phyloP scores from a whole-genome alignment of 805 yeast genomes.

The Lipomyces kockii region DNA sequence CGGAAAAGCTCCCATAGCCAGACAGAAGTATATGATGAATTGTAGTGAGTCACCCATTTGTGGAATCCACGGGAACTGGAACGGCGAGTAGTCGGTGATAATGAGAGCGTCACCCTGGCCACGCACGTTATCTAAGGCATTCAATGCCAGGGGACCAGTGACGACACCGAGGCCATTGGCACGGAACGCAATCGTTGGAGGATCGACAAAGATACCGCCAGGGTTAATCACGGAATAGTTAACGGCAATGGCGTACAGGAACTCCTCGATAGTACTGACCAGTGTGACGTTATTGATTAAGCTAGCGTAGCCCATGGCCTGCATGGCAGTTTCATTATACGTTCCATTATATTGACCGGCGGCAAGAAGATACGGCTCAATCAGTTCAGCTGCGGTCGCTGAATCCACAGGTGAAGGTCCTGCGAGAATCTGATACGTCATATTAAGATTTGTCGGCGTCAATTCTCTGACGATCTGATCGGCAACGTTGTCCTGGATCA shows the following conservation, averaged over 20 bases:
- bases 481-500: slow-evolving; percentile 32
- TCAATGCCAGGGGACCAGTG: slow-evolving; percentile 41
- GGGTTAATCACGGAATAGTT: slow-evolving; percentile 42
- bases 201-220: slow-evolving; percentile 44
- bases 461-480: slow-evolving; percentile 33
- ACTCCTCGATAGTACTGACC: slow-evolving; percentile 38
- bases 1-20: slow-evolving; percentile 47
- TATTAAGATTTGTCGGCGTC: slow-evolving; percentile 15
- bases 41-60: slow-evolving; percentile 45
- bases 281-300: slow-evolving; percentile 26
- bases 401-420: slow-evolving; percentile 36
- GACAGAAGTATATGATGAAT: slow-evolving; percentile 45
- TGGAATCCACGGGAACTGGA: slow-evolving; percentile 44
- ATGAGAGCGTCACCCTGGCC: slow-evolving; percentile 41
- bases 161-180: slow-evolving; percentile 38
- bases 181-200: slow-evolving; percentile 41
- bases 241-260: slow-evolving; percentile 33
- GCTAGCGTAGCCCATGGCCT: slow-evolving; percentile 17
- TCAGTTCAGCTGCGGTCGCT: slow-evolving; percentile 28
- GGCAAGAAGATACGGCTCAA: slow-evolving; percentile 24
- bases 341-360: slow-evolving; percentile 25
- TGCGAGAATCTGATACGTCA: slow-evolving; percentile 23
- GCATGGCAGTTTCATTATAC: slow-evolving; percentile 19
- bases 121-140: slow-evolving; percentile 41
- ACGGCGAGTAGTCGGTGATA: slow-evolving; percentile 44